Percentiles rank a stretch among this genome's conserved stretches.
These are phyloP conservation scores for Alternaria ventricosa DNA, from an alignment of 2,329 filamentous ascomycete species.

Conservation along the genomic window DNA sequence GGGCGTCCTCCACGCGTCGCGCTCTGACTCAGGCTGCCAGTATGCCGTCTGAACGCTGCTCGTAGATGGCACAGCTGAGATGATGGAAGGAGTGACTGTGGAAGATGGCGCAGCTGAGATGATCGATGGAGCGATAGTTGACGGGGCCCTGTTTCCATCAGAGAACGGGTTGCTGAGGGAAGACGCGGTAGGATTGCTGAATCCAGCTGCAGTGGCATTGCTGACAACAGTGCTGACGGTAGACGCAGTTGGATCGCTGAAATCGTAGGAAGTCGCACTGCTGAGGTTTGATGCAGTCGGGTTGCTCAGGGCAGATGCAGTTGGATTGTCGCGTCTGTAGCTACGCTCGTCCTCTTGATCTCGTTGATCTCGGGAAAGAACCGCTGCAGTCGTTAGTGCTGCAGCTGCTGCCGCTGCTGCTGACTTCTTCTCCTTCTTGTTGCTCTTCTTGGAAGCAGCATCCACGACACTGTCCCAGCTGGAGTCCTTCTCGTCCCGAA, in stretches of 20 bases:
- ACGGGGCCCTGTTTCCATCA: slow-evolving; percentile 31
- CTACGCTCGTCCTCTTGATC: slow-evolving; percentile 19
- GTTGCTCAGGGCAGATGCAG: slow-evolving; percentile 24
- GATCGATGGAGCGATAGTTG: slow-evolving; percentile 24
- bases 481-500: slow-evolving; percentile 34
- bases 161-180: slow-evolving; percentile 38
- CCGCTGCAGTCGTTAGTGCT: slow-evolving; percentile 27
- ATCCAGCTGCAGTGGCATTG: neutral
- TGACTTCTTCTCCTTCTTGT: slow-evolving; percentile 43
- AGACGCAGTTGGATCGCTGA: neutral
- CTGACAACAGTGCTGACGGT: neutral
- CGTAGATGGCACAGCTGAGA: slow-evolving; percentile 25
- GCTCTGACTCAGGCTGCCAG: slow-evolving; percentile 52
- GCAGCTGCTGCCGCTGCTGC: slow-evolving; percentile 22
- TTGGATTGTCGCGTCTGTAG: neutral
- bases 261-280: neutral
- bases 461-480: slow-evolving; percentile 28
- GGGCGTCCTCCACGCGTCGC: slow-evolving; percentile 34
- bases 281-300: slow-evolving; percentile 6
- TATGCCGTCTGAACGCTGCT: slow-evolving; percentile 42
- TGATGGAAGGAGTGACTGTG: slow-evolving; percentile 10
- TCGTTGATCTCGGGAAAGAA: slow-evolving; percentile 27
- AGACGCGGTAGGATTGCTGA: neutral
- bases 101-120: slow-evolving; percentile 30
- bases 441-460: slow-evolving; percentile 36